A percentile compares a stretch with the other conserved stretches of the same genome.
These are phyloP conservation scores for Stropharia rugosoannulata DNA, from an alignment of 768 basidiomycete species.

Conservation along the genomic window DNA sequence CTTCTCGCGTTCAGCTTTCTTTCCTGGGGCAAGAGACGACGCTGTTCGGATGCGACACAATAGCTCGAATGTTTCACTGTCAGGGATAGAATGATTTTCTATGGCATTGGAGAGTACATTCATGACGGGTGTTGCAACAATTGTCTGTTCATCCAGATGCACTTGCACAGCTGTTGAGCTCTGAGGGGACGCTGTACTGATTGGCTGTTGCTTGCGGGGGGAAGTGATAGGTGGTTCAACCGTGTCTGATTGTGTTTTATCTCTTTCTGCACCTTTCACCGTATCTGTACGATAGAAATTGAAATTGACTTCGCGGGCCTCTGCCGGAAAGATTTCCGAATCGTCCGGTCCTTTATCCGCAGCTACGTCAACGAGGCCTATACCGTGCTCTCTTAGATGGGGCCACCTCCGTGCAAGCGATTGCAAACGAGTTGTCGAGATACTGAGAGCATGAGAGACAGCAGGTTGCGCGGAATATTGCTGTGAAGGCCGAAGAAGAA, in stretches of 20 bases:
- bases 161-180: conserved; percentile 56
- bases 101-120: conserved; percentile 74
- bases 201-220: conserved; percentile 36
- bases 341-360: conserved; percentile 49
- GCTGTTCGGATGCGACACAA: conserved; percentile 84
- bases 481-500: conserved; percentile 90
- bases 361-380: conserved; percentile 74
- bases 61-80: conserved; percentile 84
- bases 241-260: conserved; percentile 46
- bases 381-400: conserved; percentile 74
- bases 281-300: conserved; percentile 73
- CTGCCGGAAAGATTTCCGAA: conserved; percentile 63
- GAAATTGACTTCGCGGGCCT: conserved; percentile 79
- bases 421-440: conserved; percentile 77
- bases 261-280: conserved; percentile 37
- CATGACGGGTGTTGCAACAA: conserved; percentile 66
- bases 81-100: conserved; percentile 66
- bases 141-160: conserved; percentile 59
- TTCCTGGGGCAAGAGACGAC: conserved; percentile 59
- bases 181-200: conserved; percentile 27
- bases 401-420: conserved; percentile 87
- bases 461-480: conserved; percentile 91
- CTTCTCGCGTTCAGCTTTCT: conserved; percentile 69
- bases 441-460: conserved; percentile 79
- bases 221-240: conserved; percentile 42